phyloP scores from a whole-genome alignment of 2,329 filamentous ascomycete species.

The Tympanopsis confertula region DNA sequence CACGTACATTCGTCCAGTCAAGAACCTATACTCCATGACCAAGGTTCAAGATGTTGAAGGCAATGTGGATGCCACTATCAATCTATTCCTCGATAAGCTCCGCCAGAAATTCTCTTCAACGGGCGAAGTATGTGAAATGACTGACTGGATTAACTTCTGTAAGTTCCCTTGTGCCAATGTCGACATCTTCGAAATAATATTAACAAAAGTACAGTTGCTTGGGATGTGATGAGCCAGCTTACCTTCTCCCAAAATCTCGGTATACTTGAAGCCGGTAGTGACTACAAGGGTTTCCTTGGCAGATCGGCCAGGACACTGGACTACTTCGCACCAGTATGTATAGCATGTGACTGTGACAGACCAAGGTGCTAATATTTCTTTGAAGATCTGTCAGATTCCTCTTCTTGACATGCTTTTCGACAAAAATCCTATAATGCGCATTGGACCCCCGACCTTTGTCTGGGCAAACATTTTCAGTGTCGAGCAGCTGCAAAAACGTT shows the following conservation, averaged over 20 bases:
- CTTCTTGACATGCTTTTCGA: conserved; percentile 20
- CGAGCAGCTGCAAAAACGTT: conserved; percentile 14
- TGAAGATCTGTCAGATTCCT: conserved; percentile 15
- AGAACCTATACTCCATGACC: not conserved
- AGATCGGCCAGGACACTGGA: conserved; percentile 18
- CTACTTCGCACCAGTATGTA: conserved; percentile 16
- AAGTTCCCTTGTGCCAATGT: conserved; percentile 6
- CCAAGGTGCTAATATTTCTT: conserved; percentile 12
- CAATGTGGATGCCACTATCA: not conserved
- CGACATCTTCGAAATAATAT: not conserved
- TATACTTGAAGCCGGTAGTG: conserved; percentile 23
- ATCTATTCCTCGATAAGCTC: not conserved
- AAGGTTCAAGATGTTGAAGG: not conserved
- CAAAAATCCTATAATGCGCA: conserved; percentile 22
- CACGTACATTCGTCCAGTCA: not conserved
- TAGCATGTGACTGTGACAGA: conserved; percentile 14
- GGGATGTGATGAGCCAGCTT: conserved; percentile 28
- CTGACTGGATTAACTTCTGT: conserved; percentile 28
- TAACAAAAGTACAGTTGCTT: conserved; percentile 12
- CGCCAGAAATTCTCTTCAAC: not conserved
- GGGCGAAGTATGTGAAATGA: conserved; percentile 19
- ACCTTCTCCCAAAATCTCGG: conserved; percentile 27
- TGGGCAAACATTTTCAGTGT: conserved; percentile 14
- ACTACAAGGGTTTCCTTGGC: conserved; percentile 23
- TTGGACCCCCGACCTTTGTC: conserved; percentile 18